Evolutionary conservation across 2,329 filamentous ascomycete species (phyloP).

Genomic region (Leptographium flavum): DNA sequence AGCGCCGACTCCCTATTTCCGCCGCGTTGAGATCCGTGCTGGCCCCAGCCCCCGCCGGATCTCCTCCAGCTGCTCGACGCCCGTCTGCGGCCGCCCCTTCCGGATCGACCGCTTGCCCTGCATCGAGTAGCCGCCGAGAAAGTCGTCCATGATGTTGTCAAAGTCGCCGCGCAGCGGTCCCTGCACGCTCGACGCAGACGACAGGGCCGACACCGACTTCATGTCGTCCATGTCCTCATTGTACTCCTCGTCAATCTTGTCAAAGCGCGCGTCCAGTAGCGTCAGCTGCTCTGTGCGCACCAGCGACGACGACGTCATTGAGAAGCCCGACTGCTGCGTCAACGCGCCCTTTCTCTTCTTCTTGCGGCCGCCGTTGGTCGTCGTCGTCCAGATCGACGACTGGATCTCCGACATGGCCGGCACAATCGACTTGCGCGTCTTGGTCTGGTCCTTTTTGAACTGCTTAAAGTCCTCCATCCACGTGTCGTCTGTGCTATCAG

Average conservation of each 20-base stretch:
- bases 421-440: constrained; percentile 17
- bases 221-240: constrained; percentile 31
- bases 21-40: constrained; percentile 37
- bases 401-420: constrained; percentile 49
- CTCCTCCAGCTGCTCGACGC: constrained; percentile 82
- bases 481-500: no score
- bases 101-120: constrained; percentile 62
- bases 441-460: constrained; percentile 72
- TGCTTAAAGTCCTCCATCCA: constrained; percentile 91
- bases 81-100: constrained; percentile 66
- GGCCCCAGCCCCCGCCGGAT: constrained; percentile 69
- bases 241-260: constrained; percentile 74
- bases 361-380: constrained; percentile 61
- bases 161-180: constrained; percentile 66
- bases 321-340: constrained; percentile 79
- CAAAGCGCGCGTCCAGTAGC: constrained; percentile 79
- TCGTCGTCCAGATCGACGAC: constrained; percentile 59
- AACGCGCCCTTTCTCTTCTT: constrained; percentile 95
- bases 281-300: constrained; percentile 75
- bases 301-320: constrained; percentile 97
- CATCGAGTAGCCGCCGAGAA: constrained; percentile 61
- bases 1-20: constrained; percentile 2
- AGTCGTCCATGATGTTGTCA: constrained; percentile 84
- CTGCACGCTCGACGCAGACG: constrained; percentile 50
- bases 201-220: constrained; percentile 47